A percentile compares a stretch with the other conserved stretches of the same genome.
These are phyloP conservation scores for Diospyros kaki DNA, from an alignment of 148 eudicot genomes.

Conservation along the genomic window DNA sequence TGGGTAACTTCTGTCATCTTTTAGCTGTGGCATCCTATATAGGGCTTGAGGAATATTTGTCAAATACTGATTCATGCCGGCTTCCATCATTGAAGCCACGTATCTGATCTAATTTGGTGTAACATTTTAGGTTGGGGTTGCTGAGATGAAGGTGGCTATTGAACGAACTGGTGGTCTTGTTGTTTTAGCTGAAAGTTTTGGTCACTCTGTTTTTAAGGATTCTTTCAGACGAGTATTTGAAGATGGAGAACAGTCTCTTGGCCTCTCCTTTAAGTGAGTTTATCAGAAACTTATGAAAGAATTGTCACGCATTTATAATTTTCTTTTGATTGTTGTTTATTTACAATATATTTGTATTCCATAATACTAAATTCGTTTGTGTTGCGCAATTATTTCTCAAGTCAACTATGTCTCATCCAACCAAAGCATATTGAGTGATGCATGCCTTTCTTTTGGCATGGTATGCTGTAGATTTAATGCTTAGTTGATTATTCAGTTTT, in stretches of 20 bases:
- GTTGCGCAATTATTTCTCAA: too few relatives aligned
- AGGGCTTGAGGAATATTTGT: too few relatives aligned
- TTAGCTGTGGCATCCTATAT: too few relatives aligned
- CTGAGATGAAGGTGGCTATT: slow-evolving; percentile 95
- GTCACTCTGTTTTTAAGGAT: slow-evolving; percentile 92
- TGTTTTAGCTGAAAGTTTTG: slow-evolving; percentile 92
- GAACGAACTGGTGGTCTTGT: slow-evolving; percentile 97
- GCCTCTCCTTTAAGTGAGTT: slow-evolving; percentile 85
- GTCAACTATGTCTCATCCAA: too few relatives aligned
- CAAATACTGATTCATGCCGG: too few relatives aligned
- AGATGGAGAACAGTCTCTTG: slow-evolving; percentile 80
- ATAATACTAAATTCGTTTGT: too few relatives aligned
- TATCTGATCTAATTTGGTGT: neutral
- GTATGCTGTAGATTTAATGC: too few relatives aligned
- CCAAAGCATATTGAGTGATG: too few relatives aligned
- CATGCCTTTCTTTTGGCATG: too few relatives aligned
- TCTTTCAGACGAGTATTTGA: slow-evolving; percentile 89
- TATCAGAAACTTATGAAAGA: slow-evolving; percentile 6
- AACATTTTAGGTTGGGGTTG: slow-evolving; percentile 80
- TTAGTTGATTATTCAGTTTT: too few relatives aligned
- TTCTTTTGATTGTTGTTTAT: slow-evolving; percentile 5
- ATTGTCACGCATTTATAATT: neutral
- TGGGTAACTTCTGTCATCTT: too few relatives aligned
- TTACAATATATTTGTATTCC: neutral
- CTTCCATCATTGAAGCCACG: too few relatives aligned